A percentile compares a stretch with the other conserved stretches of the same genome.
phyloP scores from a whole-genome alignment of 345 rosid species.

The Syzygium jambos region DNA sequence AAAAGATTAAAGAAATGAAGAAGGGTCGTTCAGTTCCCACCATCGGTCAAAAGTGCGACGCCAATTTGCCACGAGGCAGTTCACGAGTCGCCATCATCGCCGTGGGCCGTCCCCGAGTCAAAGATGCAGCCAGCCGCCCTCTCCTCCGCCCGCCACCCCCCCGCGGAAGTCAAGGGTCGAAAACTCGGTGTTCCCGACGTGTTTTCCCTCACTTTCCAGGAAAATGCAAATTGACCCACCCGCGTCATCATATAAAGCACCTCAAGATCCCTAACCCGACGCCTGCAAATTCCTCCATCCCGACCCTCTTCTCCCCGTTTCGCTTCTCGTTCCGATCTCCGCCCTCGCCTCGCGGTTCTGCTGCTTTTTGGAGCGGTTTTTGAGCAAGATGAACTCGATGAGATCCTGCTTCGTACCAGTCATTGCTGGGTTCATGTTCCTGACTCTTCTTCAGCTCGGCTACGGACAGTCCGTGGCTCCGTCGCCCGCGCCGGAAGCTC shows the following conservation, averaged over 20 bases:
- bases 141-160: background rate
- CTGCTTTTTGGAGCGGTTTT: background rate
- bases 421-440: slow-evolving; percentile 18
- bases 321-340: background rate
- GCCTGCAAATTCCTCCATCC: background rate
- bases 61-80: background rate
- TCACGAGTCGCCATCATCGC: background rate
- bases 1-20: background rate
- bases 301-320: background rate
- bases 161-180: background rate
- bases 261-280: background rate
- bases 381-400: slow-evolving; percentile 9
- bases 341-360: background rate
- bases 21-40: background rate
- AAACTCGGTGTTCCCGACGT: background rate
- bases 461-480: slow-evolving; percentile 25
- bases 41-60: background rate
- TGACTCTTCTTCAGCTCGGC: slow-evolving; percentile 27
- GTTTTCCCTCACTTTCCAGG: background rate
- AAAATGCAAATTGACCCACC: background rate
- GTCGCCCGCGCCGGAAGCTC: slow-evolving; percentile 23
- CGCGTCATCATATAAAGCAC: background rate
- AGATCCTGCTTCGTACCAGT: slow-evolving; percentile 4
- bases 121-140: background rate
- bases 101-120: background rate